Evolutionary conservation across 805 yeast genomes (phyloP).

Genomic region (Kuraishia piskuri): DNA sequence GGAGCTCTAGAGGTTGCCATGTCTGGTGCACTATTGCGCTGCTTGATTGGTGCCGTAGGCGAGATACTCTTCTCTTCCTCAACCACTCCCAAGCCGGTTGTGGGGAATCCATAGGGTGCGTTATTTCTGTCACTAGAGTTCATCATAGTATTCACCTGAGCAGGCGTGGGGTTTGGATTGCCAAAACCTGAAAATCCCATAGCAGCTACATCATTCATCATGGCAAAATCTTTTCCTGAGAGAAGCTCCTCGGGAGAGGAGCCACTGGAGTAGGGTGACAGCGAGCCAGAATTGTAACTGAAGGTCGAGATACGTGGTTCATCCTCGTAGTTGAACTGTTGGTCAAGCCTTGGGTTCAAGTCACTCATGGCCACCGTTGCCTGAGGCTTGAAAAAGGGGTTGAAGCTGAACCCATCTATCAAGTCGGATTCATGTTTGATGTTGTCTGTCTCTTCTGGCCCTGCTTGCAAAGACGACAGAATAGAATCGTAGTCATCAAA

Average conservation of each 20-base stretch:
- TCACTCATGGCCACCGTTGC: neutral
- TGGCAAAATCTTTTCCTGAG: conserved; percentile 4
- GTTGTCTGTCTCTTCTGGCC: neutral
- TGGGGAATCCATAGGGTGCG: neutral
- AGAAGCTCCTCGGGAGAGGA: conserved; percentile 28
- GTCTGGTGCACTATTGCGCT: conserved; percentile 24
- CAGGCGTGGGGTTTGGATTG: neutral
- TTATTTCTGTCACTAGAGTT: neutral
- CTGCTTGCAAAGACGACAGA: conserved; percentile 15
- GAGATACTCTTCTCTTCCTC: neutral
- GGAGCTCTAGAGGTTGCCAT: neutral
- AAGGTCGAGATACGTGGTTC: neutral
- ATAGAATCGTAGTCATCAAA: conserved; percentile 22
- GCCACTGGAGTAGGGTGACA: conserved; percentile 26
- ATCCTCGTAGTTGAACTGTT: neutral
- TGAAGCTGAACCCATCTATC: neutral
- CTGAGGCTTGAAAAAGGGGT: neutral
- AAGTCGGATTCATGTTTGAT: neutral
- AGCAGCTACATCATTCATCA: neutral
- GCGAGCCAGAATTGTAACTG: conserved; percentile 18
- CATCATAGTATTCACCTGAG: neutral
- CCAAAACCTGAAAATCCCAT: neutral
- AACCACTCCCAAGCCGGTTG: neutral
- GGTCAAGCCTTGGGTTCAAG: neutral
- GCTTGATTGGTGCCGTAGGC: neutral